Evolutionary conservation across 73 alveolate genomes (phyloP).

Genomic region (Tetrahymena borealis): DNA sequence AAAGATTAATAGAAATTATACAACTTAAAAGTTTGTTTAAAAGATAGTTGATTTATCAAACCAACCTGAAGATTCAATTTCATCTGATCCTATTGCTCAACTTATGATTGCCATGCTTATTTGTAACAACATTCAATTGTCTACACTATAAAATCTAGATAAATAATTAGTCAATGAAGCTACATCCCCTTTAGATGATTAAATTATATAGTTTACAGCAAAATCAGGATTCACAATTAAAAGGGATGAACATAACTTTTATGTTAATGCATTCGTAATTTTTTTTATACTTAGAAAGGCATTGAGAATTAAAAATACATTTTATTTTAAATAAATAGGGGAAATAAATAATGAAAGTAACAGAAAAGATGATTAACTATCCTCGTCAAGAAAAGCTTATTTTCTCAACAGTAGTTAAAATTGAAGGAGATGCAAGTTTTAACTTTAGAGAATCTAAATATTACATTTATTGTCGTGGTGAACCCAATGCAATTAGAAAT

Average conservation of each 20-base stretch:
- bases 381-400: not conserved
- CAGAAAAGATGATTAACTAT: not conserved
- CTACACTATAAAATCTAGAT: not conserved
- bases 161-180: not conserved
- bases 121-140: not conserved
- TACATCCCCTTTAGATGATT: not conserved
- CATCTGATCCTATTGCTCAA: not conserved
- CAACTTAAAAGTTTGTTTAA: not conserved
- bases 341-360: not conserved
- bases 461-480: not conserved
- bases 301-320: too few species aligned
- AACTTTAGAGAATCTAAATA: not conserved
- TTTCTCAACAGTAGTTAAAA: not conserved
- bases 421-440: not conserved
- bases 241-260: not conserved
- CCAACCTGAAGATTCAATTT: not conserved
- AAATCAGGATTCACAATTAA: not conserved
- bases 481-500: not conserved
- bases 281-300: not conserved
- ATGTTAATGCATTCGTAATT: not conserved
- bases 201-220: not conserved
- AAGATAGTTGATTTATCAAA: not conserved
- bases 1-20: not conserved
- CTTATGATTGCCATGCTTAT: not conserved
- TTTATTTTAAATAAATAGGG: not conserved